Conservation (phyloP, 2,329 filamentous ascomycete genomes). For the Apiospora arundinis region DNA sequence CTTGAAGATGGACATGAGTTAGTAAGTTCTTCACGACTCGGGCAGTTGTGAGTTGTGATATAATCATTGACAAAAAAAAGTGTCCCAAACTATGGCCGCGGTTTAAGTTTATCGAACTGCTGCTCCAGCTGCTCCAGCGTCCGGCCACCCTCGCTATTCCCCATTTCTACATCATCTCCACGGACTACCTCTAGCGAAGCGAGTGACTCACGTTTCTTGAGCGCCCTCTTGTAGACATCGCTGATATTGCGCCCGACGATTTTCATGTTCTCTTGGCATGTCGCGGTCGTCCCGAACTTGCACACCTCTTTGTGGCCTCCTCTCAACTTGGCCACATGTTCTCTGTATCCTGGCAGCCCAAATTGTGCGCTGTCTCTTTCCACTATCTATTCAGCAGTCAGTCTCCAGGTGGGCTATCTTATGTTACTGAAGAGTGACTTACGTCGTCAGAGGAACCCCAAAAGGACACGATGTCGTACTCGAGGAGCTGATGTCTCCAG, state of each 20-base stretch:
- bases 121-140: neutral
- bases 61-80: neutral
- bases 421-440: neutral
- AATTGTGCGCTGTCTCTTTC: constrained; percentile 25
- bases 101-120: neutral
- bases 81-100: neutral
- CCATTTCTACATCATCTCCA: neutral
- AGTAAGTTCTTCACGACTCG: neutral
- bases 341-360: constrained; percentile 23
- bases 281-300: constrained; percentile 26
- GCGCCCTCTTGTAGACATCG: constrained; percentile 21
- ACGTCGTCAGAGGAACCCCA: constrained; percentile 34
- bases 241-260: constrained; percentile 26
- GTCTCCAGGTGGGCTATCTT: neutral
- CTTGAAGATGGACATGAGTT: neutral
- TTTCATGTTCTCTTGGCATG: constrained; percentile 28
- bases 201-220: constrained; percentile 19
- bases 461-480: constrained; percentile 29
- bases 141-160: neutral
- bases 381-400: constrained; percentile 26
- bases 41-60: neutral
- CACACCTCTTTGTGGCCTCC: constrained; percentile 29
- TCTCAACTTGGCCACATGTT: constrained; percentile 29
- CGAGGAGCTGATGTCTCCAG: neutral
- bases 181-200: neutral